Conservation (phyloP, 202 grass and related monocot species). For the Zoysia matrella region DNA sequence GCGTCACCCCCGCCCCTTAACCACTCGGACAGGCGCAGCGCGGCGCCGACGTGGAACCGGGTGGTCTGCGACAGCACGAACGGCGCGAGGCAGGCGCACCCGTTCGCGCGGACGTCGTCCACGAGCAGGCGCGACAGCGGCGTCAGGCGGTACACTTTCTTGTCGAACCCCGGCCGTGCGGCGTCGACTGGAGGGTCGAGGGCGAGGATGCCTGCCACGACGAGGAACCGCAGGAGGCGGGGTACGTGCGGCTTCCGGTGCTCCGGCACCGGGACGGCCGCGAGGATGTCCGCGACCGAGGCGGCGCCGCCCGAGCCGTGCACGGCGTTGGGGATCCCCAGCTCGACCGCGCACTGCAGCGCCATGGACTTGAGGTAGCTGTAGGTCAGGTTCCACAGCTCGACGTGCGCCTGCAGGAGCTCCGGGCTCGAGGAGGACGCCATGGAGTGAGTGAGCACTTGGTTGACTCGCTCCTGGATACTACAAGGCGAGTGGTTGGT, state of each 20-base stretch:
- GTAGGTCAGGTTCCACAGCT: constrained; percentile 18
- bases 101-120: background rate
- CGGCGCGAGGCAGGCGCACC: background rate
- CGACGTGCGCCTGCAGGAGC: background rate
- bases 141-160: constrained; percentile 32
- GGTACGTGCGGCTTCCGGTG: background rate
- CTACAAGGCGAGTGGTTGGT: no score
- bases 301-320: background rate
- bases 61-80: constrained; percentile 32
- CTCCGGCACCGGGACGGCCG: constrained; percentile 1
- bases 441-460: no score
- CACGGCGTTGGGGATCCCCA: constrained; percentile 39
- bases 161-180: background rate
- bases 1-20: constrained; percentile 9
- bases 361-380: constrained; percentile 41
- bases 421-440: background rate
- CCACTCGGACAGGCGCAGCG: constrained; percentile 17
- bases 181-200: no score
- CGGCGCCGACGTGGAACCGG: background rate
- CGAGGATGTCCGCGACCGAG: constrained; percentile 16
- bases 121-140: constrained; percentile 48
- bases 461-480: no score
- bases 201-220: background rate
- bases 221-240: constrained; percentile 49
- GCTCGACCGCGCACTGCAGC: constrained; percentile 51